Base-by-base conservation (phyloP, 768 basidiomycete genomes). In the Mycena venus region DNA sequence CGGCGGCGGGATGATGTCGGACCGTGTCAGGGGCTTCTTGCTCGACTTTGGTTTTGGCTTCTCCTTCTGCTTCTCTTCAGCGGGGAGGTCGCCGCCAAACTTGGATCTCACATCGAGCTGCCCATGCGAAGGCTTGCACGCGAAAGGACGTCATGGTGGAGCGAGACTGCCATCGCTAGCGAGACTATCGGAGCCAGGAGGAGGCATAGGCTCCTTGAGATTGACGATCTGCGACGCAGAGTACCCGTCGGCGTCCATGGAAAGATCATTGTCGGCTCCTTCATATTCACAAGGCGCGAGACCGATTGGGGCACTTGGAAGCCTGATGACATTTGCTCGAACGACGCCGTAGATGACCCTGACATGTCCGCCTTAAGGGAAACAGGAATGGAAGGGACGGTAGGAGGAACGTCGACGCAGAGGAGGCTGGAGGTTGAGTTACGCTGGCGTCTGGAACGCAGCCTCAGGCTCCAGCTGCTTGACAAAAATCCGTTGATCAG, bases 1-100 rank as follows among this genome's bases (percentile, higher is more conserved):
- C 0, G 88, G 86, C 0, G 93, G 90, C 8, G 94, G 94, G 60
- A 95, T 93, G 80, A 95, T 94, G 73, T 95, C 93, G 0, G 93
- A 91, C 27, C 95, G 84, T 4, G 93, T 94, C 60, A 93, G 78
- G 0, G 86, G 87, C 60, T 84, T 81, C 68, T 79, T 77, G 23
- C 71, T 0, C 61, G 36, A 27, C 61, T 42, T 27, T 27, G 25
- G 40, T 42, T 58, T 58, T n/a, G 21, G 19, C 51, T 23, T n/a
- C 82, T 79, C 7, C 81, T 78, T 75, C 25, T 74, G 0, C 82
- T 79, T 6, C 81, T 71, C 68, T 25, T 75, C 56, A 77, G 70
- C 23, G 69, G 73, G 56, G 6, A 84, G 84, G 12, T 84, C 77
- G 27, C 93, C 94, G 29, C 94, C 94, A 72, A 95, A 96, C 79